Evolutionary conservation across 164 flowering plant species (phyloP), one percentile per base, ranked within the genome.

Genomic region (Magnolia officinalis): DNA sequence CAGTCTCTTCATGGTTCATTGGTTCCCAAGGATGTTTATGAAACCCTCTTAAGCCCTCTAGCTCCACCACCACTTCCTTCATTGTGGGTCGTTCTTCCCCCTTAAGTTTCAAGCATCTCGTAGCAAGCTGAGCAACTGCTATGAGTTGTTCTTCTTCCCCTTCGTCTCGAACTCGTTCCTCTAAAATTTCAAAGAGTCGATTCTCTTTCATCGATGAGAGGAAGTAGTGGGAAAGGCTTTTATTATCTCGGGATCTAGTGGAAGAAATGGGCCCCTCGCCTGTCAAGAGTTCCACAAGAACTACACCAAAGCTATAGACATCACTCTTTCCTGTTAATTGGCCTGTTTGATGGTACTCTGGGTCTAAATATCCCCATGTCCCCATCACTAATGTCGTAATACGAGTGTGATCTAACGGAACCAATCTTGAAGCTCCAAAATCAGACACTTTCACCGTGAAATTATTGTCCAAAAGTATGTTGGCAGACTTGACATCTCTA

Each of bases 221-320:
- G 58, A 68, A 68, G 26, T 83, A 86, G 11, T 80, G 71, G 5
- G 84, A 88, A 11, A 88, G 78, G 71, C 86, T 88, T n/a, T 85
- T 85, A 70, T 81, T 86, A 52, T 87, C 86, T 68, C 37, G n/a
- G 77, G 72, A 19, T 82, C 86, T 45, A 90, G 73, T 8, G 85
- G 72, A 79, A 88, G 86, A 71, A 7, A 90, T 82, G 6, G 89
- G 88, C 50, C 80, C 86, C 73, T 86, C 81, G 21, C 89, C 86
- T 20, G 90, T 90, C 63, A 89, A 73, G 24, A 50, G 58, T 19
- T 71, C 63, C 26, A 37, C 71, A 2, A 29, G 50, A 10, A 68
- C 71, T 2, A 68, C 71, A 8, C 71, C 71, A 31, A 68, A 68
- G 71, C 67, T 73, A 19, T 73, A 73, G 0, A 73, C 75, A 73